Evolutionary conservation across 179 eudicot genomes (phyloP), one percentile per base, ranked within the genome.

Genomic region (Actinidia arguta): DNA sequence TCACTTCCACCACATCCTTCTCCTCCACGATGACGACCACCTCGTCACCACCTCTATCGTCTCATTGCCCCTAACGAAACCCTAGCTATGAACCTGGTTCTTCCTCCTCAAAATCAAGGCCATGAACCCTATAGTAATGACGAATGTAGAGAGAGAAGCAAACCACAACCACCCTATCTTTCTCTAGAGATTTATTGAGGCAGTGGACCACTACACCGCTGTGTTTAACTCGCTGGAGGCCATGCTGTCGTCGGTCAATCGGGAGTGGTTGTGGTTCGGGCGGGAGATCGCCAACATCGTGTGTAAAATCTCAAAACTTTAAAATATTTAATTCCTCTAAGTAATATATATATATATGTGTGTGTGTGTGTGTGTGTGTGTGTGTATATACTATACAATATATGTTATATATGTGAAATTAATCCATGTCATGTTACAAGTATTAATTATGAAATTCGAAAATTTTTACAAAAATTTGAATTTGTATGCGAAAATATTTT

Each of bases 211-310:
- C 80, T 96, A 96, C 55, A 82, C 89, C 6, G 96, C 97, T 10
- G 76, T 94, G 0, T 93, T 93, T 25, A 93, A 93, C 72, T 94
- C 98, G 0, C 80, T 96, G 51, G 98, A 96, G 73, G 99, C 98
- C 9, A 96, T 97, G 1, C 84, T 96, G 36, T 97, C 97, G 44
- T 97, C 99, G 0, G 85, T 50, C 8, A 96, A 96, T 84, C 81
- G 78, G 20, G 96, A 96, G 84, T 85, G 99, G 87, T 78, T 90
- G 78, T 93, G 94, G 93, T 91, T 96, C 27, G 97, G 99, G 52
- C 87, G 89, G 36, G 98, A 96, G 85, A 93, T 96, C 13, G 71
- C 54, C 5, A 92, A 93, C 4, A 89, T 95, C 0, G 92, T 94
- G 0, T n/a, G n/a, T n/a, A n/a, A n/a, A n/a, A n/a, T n/a, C n/a